A percentile compares a stretch with the other conserved stretches of the same genome.
phyloP scores from a whole-genome alignment of 202 grass and related monocot species.

The Hordeum pubiflorum region DNA sequence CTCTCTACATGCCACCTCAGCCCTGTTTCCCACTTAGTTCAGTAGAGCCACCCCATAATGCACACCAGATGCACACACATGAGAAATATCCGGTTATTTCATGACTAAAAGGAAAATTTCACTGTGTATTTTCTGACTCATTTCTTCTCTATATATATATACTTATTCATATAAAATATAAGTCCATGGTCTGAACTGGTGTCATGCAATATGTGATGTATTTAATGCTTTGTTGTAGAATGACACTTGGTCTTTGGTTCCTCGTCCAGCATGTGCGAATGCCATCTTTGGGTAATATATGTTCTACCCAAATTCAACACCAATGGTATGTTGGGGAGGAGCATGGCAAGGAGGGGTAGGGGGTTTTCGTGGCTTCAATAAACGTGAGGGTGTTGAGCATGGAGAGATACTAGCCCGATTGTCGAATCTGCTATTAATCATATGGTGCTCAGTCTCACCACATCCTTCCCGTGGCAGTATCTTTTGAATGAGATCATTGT shows the following conservation, averaged over 20 bases:
- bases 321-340: background rate
- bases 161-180: background rate
- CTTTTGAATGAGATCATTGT: background rate
- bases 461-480: background rate
- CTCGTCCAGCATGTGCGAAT: background rate
- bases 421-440: background rate
- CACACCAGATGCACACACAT: background rate
- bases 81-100: background rate
- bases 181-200: background rate
- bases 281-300: background rate
- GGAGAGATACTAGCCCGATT: background rate
- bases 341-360: background rate
- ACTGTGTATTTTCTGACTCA: background rate
- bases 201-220: background rate
- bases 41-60: background rate
- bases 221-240: background rate
- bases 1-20: background rate
- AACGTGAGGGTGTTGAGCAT: background rate
- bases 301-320: background rate
- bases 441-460: background rate
- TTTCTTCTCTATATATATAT: background rate
- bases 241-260: background rate
- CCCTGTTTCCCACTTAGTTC: background rate
- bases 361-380: background rate
- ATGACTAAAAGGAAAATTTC: background rate